Evolutionary conservation across 352 stramenopile genomes (phyloP), one percentile per base, ranked within the genome.

Genomic region (Globisporangium polare): DNA sequence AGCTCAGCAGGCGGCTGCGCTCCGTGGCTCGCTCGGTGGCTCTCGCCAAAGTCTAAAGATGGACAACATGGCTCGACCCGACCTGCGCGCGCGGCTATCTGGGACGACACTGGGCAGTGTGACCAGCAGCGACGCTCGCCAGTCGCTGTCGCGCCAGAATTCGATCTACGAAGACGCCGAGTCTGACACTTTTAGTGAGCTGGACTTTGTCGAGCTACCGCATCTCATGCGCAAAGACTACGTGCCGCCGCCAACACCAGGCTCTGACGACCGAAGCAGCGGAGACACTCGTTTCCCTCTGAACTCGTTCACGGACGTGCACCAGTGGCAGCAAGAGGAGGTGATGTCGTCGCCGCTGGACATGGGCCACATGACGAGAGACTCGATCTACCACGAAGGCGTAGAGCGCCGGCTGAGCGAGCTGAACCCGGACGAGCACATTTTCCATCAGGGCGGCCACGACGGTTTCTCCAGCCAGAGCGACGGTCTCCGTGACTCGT

Each of bases 161-260:
- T 84, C 75, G 27, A 74, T 87, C 45, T 80, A 76, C 45, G 77
- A 71, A 51, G 74, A 87, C 27, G 73, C 77, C 27, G 69, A 78
- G 20, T 89, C 74, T 7, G 82, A 92, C 45, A 87, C 82, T 0
- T 92, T 92, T 58, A 92, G 82, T 50, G 82, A 91, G 53, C 69
- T 91, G 65, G 82, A 90, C 43, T 65, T 92, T 52, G 76, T 77
- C 10, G 80, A 89, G 42, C 68, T 92, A 12, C 82, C 82, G 17
- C 82, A 92, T 31, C 62, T 92, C 45, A 88, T 92, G 78, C 76
- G 75, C 46, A 88, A 86, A 10, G 77, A 83, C 20, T 67, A 88
- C 54, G 58, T 63, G 67, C n/a, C 56, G 20, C 18, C 39, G 45
- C 8, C 35, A 58, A 47, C 17, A 53, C 33, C 54, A 52, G 57